Percentiles rank a stretch among this genome's conserved stretches.
Evolutionary conservation across 108 stramenopile genomes (phyloP).

Genomic region (Pseudonitzschia pungens): DNA sequence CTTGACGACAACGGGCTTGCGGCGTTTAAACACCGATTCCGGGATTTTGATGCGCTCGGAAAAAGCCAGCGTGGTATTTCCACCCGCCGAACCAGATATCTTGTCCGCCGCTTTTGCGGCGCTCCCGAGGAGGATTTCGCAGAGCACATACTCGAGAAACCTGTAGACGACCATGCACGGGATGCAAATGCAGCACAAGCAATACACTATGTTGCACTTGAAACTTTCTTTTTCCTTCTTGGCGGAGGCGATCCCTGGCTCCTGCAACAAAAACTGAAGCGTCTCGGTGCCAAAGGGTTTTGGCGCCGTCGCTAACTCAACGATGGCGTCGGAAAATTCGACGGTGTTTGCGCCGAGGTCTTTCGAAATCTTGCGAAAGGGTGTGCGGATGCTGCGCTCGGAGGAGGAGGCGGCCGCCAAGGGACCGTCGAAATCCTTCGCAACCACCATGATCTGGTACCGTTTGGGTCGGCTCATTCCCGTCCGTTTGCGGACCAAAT

Average conservation of each 20-base stretch:
- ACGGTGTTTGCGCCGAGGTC: conserved; percentile 9
- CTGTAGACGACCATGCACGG: conserved; percentile 2
- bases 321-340: conserved; percentile 13
- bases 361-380: conserved; percentile 1
- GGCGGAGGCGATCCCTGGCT: conserved; percentile 24
- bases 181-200: conserved; percentile 13
- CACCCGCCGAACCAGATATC: conserved; percentile 14
- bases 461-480: conserved; percentile 14
- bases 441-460: conserved; percentile 12
- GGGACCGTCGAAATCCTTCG: background rate
- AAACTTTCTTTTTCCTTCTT: conserved; percentile 16
- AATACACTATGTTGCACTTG: conserved; percentile 14
- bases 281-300: conserved; percentile 21
- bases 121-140: conserved; percentile 6
- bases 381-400: background rate
- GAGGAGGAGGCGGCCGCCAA: background rate
- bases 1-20: conserved; percentile 11
- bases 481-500: conserved; percentile 13
- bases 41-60: conserved; percentile 22
- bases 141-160: background rate
- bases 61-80: conserved; percentile 23
- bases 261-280: conserved; percentile 29
- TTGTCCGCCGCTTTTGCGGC: conserved; percentile 15
- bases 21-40: conserved; percentile 10
- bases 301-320: too few relatives aligned